Percentiles rank a stretch among this genome's conserved stretches.
Evolutionary conservation across 2,329 filamentous ascomycete species (phyloP).

Genomic region (Pseudogymnoascus sp.): DNA sequence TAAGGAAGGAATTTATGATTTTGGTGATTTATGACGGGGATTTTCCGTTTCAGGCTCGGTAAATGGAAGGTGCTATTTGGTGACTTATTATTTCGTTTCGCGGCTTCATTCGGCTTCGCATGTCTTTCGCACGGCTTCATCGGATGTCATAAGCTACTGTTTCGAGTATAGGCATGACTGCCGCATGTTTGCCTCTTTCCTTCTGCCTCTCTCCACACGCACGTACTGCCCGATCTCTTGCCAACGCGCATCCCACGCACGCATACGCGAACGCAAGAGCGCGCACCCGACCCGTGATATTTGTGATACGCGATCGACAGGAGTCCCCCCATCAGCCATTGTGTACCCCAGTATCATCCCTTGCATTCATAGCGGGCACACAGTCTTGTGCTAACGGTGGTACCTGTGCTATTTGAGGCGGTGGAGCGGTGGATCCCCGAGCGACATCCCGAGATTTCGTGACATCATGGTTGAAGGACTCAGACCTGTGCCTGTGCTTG

Average conservation of each 20-base stretch:
- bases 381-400: not conserved
- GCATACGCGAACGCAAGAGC: not conserved
- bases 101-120: not conserved
- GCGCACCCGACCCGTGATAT: not conserved
- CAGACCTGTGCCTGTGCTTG: not conserved
- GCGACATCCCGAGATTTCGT: not conserved
- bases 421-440: slow-evolving; percentile 2
- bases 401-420: not conserved
- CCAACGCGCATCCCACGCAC: not conserved
- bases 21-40: not conserved
- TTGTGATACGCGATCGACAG: slow-evolving; percentile 6
- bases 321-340: not conserved
- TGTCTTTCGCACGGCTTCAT: not conserved
- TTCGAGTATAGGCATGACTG: not conserved
- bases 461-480: not conserved
- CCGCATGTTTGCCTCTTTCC: not conserved
- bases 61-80: not conserved
- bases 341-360: not conserved
- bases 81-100: not conserved
- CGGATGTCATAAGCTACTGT: not conserved
- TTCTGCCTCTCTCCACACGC: not conserved
- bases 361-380: not conserved
- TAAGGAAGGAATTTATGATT: not conserved
- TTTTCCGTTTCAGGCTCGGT: not conserved
- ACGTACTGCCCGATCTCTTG: not conserved